phyloP scores from a whole-genome alignment of 352 stramenopile species.

The Pythium apleroticum region DNA sequence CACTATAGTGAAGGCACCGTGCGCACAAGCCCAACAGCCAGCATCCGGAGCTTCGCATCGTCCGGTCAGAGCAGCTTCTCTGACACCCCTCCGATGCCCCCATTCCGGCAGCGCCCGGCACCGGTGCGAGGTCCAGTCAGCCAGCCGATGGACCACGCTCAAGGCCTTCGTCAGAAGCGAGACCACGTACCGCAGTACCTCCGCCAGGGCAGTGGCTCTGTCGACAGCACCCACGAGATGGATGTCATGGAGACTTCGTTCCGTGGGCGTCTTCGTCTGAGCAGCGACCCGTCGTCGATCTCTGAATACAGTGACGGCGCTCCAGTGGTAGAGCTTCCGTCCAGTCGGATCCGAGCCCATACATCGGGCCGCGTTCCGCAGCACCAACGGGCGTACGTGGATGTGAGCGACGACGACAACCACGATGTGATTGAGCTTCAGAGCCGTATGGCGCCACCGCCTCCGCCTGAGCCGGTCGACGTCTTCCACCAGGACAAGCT shows the following conservation, averaged over 20 bases:
- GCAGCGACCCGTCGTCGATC: conserved; percentile 16
- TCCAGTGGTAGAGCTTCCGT: conserved; percentile 13
- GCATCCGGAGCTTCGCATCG: conserved; percentile 16
- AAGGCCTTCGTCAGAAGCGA: conserved; percentile 9
- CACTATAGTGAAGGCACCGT: conserved; percentile 18
- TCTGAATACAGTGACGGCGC: conserved; percentile 7
- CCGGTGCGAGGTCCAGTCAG: conserved; percentile 6
- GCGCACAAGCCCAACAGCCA: conserved; percentile 18
- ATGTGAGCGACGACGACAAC: conserved; percentile 11
- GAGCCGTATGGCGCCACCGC: conserved; percentile 24
- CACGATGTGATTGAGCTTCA: conserved; percentile 42
- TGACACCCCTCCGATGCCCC: conserved; percentile 9
- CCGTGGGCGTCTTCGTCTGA: conserved; percentile 17
- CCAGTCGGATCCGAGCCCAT: not conserved
- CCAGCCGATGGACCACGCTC: not conserved
- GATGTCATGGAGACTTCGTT: conserved; percentile 19
- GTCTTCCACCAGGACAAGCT: conserved; percentile 56
- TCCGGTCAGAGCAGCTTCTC: conserved; percentile 21
- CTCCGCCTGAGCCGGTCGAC: conserved; percentile 26
- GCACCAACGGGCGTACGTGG: not conserved
- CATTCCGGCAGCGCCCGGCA: conserved; percentile 4
- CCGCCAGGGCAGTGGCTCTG: conserved; percentile 12
- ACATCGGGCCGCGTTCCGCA: not conserved
- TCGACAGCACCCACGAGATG: conserved; percentile 22
- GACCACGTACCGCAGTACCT: not conserved